These are phyloP conservation scores for Arabis hirsuta DNA, from an alignment of 345 rosid genomes.

Conservation along the genomic window DNA sequence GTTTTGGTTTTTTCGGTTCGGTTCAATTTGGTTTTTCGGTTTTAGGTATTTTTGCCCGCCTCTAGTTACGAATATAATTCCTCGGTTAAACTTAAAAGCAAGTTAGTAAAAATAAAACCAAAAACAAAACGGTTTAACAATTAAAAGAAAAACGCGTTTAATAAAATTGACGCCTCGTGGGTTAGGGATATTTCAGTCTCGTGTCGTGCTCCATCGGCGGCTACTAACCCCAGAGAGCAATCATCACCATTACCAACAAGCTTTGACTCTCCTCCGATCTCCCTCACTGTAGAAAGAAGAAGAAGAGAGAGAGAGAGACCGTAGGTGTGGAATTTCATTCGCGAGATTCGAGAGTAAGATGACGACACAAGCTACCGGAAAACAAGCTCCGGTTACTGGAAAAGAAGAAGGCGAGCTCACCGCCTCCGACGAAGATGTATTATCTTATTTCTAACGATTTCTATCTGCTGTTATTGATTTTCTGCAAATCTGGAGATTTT, in stretches of 20 bases:
- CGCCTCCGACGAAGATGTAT: constrained; percentile 65
- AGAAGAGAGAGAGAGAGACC: not conserved
- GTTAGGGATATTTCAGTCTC: constrained; percentile 34
- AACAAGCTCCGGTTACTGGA: constrained; percentile 24
- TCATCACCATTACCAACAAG: not conserved
- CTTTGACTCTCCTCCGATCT: not conserved
- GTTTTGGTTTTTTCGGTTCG: too few species aligned
- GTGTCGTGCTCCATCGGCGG: constrained; percentile 29
- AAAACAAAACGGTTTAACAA: too few species aligned
- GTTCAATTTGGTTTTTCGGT: too few species aligned
- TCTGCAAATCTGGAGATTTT: constrained; percentile 8
- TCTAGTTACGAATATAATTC: too few species aligned
- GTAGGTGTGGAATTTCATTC: not conserved
- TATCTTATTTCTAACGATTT: not conserved
- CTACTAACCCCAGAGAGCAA: not conserved
- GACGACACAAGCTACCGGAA: constrained; percentile 38
- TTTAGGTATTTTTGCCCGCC: too few species aligned
- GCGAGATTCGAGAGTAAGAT: constrained; percentile 10
- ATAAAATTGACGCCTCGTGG: not conserved
- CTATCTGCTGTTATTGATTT: not conserved
- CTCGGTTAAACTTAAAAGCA: too few species aligned
- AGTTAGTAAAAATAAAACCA: too few species aligned
- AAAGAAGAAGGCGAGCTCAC: constrained; percentile 95
- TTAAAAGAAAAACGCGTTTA: not conserved
- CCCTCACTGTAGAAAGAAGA: not conserved